Conservation (phyloP, 192 early-diverging fungal species). For the Rhizophagus sp. region DNA sequence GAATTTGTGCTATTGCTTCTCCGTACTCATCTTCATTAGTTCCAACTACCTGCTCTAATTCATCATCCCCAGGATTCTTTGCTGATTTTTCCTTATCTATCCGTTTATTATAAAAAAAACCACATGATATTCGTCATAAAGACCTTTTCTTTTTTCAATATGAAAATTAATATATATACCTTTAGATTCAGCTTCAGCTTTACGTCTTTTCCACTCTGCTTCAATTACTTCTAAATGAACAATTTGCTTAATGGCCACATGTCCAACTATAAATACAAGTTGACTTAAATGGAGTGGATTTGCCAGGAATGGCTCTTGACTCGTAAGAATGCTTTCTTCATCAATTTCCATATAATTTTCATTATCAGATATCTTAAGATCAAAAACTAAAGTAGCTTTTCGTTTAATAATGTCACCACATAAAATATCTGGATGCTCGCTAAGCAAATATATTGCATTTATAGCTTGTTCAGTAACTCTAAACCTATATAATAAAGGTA, state of each 20-base stretch:
- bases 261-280: constrained; percentile 90
- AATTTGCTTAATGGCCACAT: constrained; percentile 95
- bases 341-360: constrained; percentile 40
- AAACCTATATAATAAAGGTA: constrained; percentile 67
- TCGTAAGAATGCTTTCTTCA: constrained; percentile 31
- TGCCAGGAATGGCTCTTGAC: constrained; percentile 36
- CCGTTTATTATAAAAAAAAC: neutral
- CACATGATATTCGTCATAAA: neutral
- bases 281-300: constrained; percentile 70
- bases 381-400: constrained; percentile 68
- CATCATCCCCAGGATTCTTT: constrained; percentile 64
- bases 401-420: constrained; percentile 75
- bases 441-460: constrained; percentile 87
- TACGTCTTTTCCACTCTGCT: constrained; percentile 88
- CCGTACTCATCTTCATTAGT: constrained; percentile 95
- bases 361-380: constrained; percentile 27
- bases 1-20: constrained; percentile 81
- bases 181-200: constrained; percentile 36
- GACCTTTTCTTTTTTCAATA: neutral
- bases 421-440: constrained; percentile 87
- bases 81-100: constrained; percentile 31
- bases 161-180: neutral
- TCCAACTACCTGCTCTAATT: constrained; percentile 91
- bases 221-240: constrained; percentile 95
- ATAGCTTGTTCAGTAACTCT: constrained; percentile 90